Conservation (phyloP, 805 yeast species). For the Yarrowia deformans region DNA sequence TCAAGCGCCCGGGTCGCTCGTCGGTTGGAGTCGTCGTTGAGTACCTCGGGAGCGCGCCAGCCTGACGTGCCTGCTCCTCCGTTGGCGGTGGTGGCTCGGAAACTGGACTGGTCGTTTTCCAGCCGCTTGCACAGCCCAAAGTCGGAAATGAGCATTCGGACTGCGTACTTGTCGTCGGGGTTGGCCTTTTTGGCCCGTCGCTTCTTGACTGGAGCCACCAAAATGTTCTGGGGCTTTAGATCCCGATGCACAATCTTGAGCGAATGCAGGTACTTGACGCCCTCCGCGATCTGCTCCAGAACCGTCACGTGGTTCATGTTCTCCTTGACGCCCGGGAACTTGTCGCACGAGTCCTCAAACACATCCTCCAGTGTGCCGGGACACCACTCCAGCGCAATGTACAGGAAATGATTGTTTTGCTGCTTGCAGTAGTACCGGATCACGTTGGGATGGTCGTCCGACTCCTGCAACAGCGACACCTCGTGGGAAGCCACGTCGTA, state of each 20-base stretch:
- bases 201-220: slow-evolving; percentile 54
- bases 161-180: slow-evolving; percentile 50
- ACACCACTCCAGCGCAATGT: slow-evolving; percentile 92
- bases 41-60: slow-evolving; percentile 94
- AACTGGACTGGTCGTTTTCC: slow-evolving; percentile 91
- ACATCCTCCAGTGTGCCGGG: slow-evolving; percentile 87
- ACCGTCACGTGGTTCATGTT: slow-evolving; percentile 59
- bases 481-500: slow-evolving; percentile 95
- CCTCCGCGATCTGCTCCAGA: slow-evolving; percentile 44
- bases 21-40: slow-evolving; percentile 51
- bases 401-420: slow-evolving; percentile 82
- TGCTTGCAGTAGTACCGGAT: slow-evolving; percentile 94
- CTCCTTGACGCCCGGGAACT: slow-evolving; percentile 53
- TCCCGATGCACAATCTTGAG: slow-evolving; percentile 52
- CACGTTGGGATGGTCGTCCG: slow-evolving; percentile 97
- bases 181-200: slow-evolving; percentile 42
- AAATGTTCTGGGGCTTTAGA: slow-evolving; percentile 76
- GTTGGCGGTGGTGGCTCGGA: slow-evolving; percentile 87
- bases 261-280: slow-evolving; percentile 44
- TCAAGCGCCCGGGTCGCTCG: slow-evolving; percentile 89
- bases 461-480: slow-evolving; percentile 83
- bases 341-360: slow-evolving; percentile 55
- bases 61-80: slow-evolving; percentile 94
- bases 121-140: slow-evolving; percentile 93
- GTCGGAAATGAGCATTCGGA: slow-evolving; percentile 85